phyloP scores from a whole-genome alignment of 768 basidiomycete genomes.

The Scleroderma bovista region DNA sequence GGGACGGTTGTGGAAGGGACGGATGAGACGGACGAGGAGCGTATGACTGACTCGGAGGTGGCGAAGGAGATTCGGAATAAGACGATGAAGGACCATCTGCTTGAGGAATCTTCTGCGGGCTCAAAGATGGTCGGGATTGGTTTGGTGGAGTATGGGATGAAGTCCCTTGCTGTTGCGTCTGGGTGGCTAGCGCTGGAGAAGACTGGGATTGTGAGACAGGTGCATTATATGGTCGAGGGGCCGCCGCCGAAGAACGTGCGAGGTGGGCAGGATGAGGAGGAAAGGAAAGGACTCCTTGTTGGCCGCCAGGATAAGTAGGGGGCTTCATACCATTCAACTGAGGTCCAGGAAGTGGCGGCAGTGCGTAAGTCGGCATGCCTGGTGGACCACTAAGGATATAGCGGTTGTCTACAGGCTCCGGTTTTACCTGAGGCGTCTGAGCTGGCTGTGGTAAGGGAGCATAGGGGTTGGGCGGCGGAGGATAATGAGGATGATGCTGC shows the following conservation, averaged over 20 bases:
- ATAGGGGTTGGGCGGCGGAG: conserved; percentile 47
- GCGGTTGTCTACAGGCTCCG: conserved; percentile 67
- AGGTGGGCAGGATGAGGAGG: conserved; percentile 31
- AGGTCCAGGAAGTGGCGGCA: conserved; percentile 63
- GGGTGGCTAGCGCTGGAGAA: conserved; percentile 21
- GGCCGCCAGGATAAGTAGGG: conserved; percentile 50
- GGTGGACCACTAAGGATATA: conserved; percentile 51
- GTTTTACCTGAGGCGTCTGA: conserved; percentile 51
- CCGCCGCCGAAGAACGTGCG: conserved; percentile 10
- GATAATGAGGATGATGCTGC: conserved; percentile 50
- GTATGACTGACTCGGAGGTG: conserved; percentile 54
- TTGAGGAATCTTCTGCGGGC: conserved; percentile 54
- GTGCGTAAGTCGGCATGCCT: conserved; percentile 41
- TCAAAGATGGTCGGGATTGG: conserved; percentile 15
- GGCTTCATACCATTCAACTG: conserved; percentile 51
- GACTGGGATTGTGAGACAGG: conserved; percentile 2
- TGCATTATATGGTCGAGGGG: conserved; percentile 20
- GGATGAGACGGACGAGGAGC: conserved; percentile 71
- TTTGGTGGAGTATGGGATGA: conserved; percentile 12
- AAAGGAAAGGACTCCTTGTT: conserved; percentile 55
- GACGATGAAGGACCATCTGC: conserved; percentile 72
- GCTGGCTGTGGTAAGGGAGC: conserved; percentile 28
- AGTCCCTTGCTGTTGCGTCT: conserved; percentile 14
- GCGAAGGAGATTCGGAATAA: conserved; percentile 64
- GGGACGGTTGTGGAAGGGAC: conserved; percentile 62